Evolutionary conservation across 805 yeast species (phyloP).

Genomic region (Komagataella phaffii): DNA sequence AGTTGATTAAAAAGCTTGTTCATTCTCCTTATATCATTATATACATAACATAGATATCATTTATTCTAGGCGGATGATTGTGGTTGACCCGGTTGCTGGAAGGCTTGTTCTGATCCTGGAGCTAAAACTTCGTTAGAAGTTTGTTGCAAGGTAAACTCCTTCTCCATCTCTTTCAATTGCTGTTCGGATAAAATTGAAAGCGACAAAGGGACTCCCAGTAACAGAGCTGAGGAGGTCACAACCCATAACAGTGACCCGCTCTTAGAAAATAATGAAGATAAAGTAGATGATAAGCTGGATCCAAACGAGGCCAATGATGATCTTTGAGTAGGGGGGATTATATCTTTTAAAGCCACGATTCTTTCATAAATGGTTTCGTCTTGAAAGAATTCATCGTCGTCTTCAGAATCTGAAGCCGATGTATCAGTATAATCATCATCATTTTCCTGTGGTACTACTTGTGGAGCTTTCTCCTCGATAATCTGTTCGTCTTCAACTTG

Average conservation of each 20-base stretch:
- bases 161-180: constrained; percentile 88
- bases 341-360: constrained; percentile 82
- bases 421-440: constrained; percentile 23
- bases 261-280: constrained; percentile 35
- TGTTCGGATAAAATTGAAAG: constrained; percentile 85
- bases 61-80: constrained; percentile 5
- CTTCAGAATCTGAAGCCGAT: constrained; percentile 21
- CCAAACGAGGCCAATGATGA: constrained; percentile 21
- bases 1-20: constrained; percentile 13
- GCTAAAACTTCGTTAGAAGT: constrained; percentile 66
- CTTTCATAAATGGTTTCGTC: constrained; percentile 82
- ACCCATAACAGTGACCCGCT: constrained; percentile 80
- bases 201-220: constrained; percentile 88
- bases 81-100: constrained; percentile 11
- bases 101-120: constrained; percentile 43
- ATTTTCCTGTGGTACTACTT: constrained; percentile 18
- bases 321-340: constrained; percentile 82
- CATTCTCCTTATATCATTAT: not conserved
- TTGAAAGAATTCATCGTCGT: constrained; percentile 66
- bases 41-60: not conserved
- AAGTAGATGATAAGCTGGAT: constrained; percentile 23
- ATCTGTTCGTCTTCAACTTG: constrained; percentile 49
- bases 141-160: constrained; percentile 73
- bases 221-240: constrained; percentile 65
- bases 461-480: constrained; percentile 18